Evolutionary conservation across 2,329 filamentous ascomycete genomes (phyloP).

Genomic region (Bipolaris gigantea): DNA sequence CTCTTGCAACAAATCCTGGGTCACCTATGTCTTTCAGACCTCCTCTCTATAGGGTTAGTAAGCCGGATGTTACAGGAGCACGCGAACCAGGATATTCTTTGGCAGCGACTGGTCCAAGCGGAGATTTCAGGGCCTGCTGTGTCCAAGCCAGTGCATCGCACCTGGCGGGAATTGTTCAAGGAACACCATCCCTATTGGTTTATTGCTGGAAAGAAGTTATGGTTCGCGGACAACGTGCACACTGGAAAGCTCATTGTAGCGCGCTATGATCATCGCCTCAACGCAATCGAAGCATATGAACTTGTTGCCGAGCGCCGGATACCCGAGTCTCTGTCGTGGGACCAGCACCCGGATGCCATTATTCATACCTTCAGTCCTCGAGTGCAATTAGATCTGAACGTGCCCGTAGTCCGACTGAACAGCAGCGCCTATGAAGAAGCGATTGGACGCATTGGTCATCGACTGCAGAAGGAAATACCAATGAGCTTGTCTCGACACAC

Average conservation of each 20-base stretch:
- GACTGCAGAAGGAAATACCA: constrained; percentile 55
- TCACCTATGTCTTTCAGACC: constrained; percentile 65
- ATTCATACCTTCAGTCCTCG: constrained; percentile 73
- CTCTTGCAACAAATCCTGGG: constrained; percentile 72
- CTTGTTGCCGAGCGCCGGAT: constrained; percentile 66
- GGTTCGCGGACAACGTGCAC: constrained; percentile 77
- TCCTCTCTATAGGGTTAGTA: constrained; percentile 62
- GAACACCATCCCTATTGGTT: constrained; percentile 85
- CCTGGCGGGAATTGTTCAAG: constrained; percentile 71
- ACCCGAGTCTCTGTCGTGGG: constrained; percentile 64
- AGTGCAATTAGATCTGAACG: constrained; percentile 72
- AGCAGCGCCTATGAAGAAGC: constrained; percentile 29
- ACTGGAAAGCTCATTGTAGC: constrained; percentile 74
- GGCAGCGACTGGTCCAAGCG: constrained; percentile 69
- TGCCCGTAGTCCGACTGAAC: constrained; percentile 60
- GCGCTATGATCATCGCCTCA: constrained; percentile 73
- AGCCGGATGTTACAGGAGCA: constrained; percentile 63
- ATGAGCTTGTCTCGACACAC: constrained; percentile 48
- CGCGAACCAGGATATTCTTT: constrained; percentile 68
- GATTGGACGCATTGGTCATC: constrained; percentile 30
- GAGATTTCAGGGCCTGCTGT: constrained; percentile 58
- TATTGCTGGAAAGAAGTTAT: constrained; percentile 75
- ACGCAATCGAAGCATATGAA: constrained; percentile 79
- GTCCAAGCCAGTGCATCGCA: constrained; percentile 57
- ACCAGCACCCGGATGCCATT: constrained; percentile 64